These are phyloP conservation scores for Apostasia shenzhenica DNA, from an alignment of 106 monocot species.

Conservation along the genomic window DNA sequence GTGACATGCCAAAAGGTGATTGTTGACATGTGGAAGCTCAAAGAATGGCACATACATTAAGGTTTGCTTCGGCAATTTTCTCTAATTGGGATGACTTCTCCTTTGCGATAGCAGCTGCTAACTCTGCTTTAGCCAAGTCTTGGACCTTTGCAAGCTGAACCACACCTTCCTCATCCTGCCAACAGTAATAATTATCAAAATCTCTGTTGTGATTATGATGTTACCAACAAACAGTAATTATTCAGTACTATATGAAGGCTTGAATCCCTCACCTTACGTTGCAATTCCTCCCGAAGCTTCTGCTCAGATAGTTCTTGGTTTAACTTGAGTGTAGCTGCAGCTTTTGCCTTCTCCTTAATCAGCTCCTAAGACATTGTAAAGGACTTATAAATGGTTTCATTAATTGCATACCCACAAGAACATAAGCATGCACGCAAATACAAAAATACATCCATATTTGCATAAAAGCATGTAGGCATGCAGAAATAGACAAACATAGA, in stretches of 20 bases:
- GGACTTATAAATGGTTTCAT: too few relatives aligned
- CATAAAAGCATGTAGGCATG: too few relatives aligned
- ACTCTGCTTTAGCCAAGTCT: slow-evolving; percentile 79
- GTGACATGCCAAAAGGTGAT: background rate
- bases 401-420: too few relatives aligned
- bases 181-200: slow-evolving; percentile 2
- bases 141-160: slow-evolving; percentile 40
- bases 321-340: slow-evolving; percentile 54
- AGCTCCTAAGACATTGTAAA: slow-evolving; percentile 41
- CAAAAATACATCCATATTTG: too few relatives aligned
- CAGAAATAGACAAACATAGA: too few relatives aligned
- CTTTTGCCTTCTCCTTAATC: slow-evolving; percentile 76
- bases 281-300: slow-evolving; percentile 64
- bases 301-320: slow-evolving; percentile 86
- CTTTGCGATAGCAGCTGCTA: slow-evolving; percentile 70
- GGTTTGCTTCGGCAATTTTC: slow-evolving; percentile 92
- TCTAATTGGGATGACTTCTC: slow-evolving; percentile 90
- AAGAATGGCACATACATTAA: slow-evolving; percentile 43
- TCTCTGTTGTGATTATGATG: background rate
- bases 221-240: background rate
- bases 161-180: slow-evolving; percentile 71
- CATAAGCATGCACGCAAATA: too few relatives aligned
- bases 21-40: slow-evolving; percentile 4
- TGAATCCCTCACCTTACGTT: slow-evolving; percentile 49
- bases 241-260: background rate